These are phyloP conservation scores for Polyplosphaeria fusca DNA, from an alignment of 495 filamentous ascomycete genomes.

Conservation along the genomic window DNA sequence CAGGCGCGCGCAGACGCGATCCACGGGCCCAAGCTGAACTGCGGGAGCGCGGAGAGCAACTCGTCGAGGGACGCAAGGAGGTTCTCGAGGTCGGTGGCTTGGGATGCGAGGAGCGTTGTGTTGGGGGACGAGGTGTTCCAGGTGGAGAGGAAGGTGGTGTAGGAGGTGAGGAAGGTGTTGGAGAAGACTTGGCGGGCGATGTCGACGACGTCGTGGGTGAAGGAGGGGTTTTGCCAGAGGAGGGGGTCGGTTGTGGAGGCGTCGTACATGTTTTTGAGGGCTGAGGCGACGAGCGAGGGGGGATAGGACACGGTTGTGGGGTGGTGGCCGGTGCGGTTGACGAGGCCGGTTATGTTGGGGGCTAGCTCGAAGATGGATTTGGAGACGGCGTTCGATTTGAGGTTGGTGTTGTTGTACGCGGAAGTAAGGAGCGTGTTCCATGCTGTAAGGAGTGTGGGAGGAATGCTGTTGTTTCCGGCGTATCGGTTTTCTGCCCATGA, in stretches of 20 bases:
- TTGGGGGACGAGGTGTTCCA: constrained; percentile 38
- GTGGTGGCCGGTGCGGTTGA: constrained; percentile 45
- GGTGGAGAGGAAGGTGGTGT: constrained; percentile 29
- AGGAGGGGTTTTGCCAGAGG: constrained; percentile 49
- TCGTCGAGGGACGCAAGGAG: constrained; percentile 45
- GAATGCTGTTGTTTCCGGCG: constrained; percentile 37
- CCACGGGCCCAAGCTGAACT: constrained; percentile 49
- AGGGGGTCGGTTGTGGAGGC: constrained; percentile 40
- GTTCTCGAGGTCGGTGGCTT: constrained; percentile 34
- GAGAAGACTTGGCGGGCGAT: constrained; percentile 51
- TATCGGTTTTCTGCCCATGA: constrained; percentile 51
- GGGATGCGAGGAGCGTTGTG: constrained; percentile 29
- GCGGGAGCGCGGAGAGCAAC: constrained; percentile 47
- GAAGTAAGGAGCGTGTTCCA: constrained; percentile 51
- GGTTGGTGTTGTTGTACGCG: constrained; percentile 54
- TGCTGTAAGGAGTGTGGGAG: constrained; percentile 43
- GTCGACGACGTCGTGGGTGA: constrained; percentile 52
- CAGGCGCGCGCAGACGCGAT: constrained; percentile 44
- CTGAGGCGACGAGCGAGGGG: constrained; percentile 41
- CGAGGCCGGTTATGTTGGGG: constrained; percentile 43
- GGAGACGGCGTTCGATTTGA: constrained; percentile 44
- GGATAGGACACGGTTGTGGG: constrained; percentile 48
- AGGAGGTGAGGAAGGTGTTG: constrained; percentile 48
- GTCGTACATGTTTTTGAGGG: constrained; percentile 45
- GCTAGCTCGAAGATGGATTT: constrained; percentile 49